Base-by-base conservation (phyloP, 768 basidiomycete genomes). In the Amanita rubescens region DNA sequence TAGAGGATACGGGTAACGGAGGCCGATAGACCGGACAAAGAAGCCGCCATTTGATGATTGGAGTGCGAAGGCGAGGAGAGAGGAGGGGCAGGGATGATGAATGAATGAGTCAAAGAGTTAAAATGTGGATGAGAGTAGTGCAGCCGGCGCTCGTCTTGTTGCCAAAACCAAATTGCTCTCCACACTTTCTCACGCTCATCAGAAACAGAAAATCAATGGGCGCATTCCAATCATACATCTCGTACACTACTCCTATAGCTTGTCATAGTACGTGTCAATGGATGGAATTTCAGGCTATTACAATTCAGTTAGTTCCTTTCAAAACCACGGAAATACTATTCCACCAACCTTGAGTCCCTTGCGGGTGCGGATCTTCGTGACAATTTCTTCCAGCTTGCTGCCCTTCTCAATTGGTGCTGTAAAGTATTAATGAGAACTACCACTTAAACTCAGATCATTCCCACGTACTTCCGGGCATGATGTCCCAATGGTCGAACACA, bases 1-100 rank as follows among this genome's bases (percentile, higher is more conserved):
- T 78, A 85, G 62, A 99, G 85, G 65, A 99, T 95, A 58, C 94
- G 87, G 47, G 96, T 99, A 61, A 96, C 93, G 42, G 91, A 92
- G 54, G 94, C 94, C 56, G 94, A 94, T 60, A 94, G 80, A 59
- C 85, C 82, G 56, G 89, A 79, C 60, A 90, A 81, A 25, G 85
- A 80, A 56, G 85, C 70, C 59, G 87, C 75, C 86, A 88, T 89
- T 64, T 61, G 53, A 20, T 51, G 22, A 41, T 33, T 43, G 35
- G 43, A 27, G 46, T 22, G n/a, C n/a, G n/a, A n/a, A n/a, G n/a
- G n/a, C n/a, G n/a, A n/a, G n/a, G n/a, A n/a, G 43, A 38, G 55
- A 51, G 52, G 51, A 54, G 20, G 55, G 45, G 14, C 25, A 45
- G 39, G 20, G 51, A 32, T 43, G 55, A 41, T 56, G 44, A 42